Base-by-base conservation (phyloP, 805 yeast genomes). In the Saturnispora hagleri region DNA sequence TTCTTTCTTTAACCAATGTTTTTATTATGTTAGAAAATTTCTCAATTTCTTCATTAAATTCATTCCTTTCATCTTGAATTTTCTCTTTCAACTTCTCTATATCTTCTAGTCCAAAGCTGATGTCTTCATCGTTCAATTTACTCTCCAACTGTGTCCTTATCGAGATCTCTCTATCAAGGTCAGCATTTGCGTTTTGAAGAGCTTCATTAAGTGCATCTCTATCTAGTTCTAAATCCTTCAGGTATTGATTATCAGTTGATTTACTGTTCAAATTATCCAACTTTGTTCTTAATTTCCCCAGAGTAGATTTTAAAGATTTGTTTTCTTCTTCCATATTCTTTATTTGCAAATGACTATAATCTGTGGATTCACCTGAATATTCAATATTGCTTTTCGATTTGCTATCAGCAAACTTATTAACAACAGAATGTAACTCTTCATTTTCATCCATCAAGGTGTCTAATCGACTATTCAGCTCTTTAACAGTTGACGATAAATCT, bases 1-100 rank as follows among this genome's bases (percentile, higher is more conserved):
- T 73, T 18, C 42, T 48, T 31, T 48, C 46, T 2, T 31, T 38
- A 6, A 12, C 34, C 31, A 50, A 20, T 2, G 12, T 5, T 20
- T 61, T 57, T 36, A 62, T 62, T 33, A 52, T 47, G 28, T 56
- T 48, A 38, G 69, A 68, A 7, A 62, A 58, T n/a, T 45, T 36
- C 42, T 62, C 62, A 33, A 52, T 51, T 15, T 58, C 57, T 12
- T 51, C 51, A 8, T 53, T 13, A 43, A 46, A 12, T 3, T 24
- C 26, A 17, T 47, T 45, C 6, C 55, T n/a, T 41, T 56, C 57
- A 5, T 18, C 12, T n/a, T 50, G 49, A 28, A 56, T 40, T 41
- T 43, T 48, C 7, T 34, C 22, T 17, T 48, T 43, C 17, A 52
- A 15, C 8, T 46, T 24, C 31, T 48, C 48, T 8, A 53, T 17